Conservation (phyloP, 1,284 basidiomycete genomes). For the Sanghuangporus baumii region DNA sequence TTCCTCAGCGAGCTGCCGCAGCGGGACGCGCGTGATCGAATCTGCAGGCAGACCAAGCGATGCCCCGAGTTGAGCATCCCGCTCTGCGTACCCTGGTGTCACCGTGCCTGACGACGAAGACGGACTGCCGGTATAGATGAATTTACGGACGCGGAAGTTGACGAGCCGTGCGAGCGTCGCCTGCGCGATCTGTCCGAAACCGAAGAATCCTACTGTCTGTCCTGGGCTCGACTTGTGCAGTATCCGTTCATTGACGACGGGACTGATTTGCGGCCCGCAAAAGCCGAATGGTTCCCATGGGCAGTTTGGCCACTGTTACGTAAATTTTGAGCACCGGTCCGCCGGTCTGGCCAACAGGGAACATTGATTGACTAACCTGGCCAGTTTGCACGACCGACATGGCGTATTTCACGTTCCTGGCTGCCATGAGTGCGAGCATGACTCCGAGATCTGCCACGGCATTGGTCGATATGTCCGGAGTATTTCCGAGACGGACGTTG, state of each 20-base stretch:
- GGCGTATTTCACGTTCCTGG: slow-evolving; percentile 67
- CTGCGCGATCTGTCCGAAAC: slow-evolving; percentile 90
- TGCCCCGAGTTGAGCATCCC: slow-evolving; percentile 49
- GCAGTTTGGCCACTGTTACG: slow-evolving; percentile 47
- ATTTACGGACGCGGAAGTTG: slow-evolving; percentile 69
- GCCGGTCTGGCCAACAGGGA: not conserved
- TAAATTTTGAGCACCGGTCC: not conserved
- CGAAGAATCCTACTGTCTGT: slow-evolving; percentile 73
- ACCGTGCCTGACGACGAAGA: slow-evolving; percentile 34
- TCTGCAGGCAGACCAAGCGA: slow-evolving; percentile 38
- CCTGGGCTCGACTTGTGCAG: slow-evolving; percentile 28
- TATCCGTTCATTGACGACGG: slow-evolving; percentile 34
- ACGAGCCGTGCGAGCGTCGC: slow-evolving; percentile 72
- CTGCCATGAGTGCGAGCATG: slow-evolving; percentile 89
- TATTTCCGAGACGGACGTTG: slow-evolving; percentile 80
- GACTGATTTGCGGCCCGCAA: slow-evolving; percentile 73
- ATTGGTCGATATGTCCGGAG: slow-evolving; percentile 85
- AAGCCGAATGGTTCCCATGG: slow-evolving; percentile 80
- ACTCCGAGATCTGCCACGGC: slow-evolving; percentile 89
- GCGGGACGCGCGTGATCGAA: slow-evolving; percentile 52
- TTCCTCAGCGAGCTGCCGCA: slow-evolving; percentile 62
- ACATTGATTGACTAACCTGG: slow-evolving; percentile 36
- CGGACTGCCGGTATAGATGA: slow-evolving; percentile 59
- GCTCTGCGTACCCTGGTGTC: slow-evolving; percentile 26
- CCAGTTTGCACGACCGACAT: slow-evolving; percentile 64